Evolutionary conservation across 2,329 filamentous ascomycete species (phyloP).

Genomic region (Didymella segeticola): DNA sequence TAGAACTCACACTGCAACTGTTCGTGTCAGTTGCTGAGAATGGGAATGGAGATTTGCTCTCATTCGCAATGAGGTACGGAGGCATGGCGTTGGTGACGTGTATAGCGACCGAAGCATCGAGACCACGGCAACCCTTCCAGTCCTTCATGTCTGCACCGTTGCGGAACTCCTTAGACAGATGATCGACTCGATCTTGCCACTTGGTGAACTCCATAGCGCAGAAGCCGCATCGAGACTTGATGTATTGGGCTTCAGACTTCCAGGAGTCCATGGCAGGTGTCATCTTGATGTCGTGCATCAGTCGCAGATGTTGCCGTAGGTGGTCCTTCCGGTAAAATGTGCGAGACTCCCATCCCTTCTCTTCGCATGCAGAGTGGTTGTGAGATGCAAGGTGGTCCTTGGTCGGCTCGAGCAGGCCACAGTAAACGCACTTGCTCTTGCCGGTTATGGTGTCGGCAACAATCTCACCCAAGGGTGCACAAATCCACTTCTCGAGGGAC

Average conservation of each 20-base stretch:
- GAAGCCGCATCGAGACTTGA: conserved; percentile 64
- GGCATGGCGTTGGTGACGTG: conserved; percentile 61
- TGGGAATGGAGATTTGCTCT: conserved; percentile 54
- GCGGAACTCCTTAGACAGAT: conserved; percentile 63
- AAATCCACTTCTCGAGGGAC: conserved; percentile 56
- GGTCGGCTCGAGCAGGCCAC: conserved; percentile 60
- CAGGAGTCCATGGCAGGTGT: conserved; percentile 69
- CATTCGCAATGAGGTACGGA: conserved; percentile 59
- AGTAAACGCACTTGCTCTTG: conserved; percentile 65
- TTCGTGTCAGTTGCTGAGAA: conserved; percentile 54
- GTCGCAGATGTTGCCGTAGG: conserved; percentile 65
- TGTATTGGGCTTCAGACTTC: conserved; percentile 62
- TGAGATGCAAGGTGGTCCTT: conserved; percentile 65
- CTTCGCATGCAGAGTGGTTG: conserved; percentile 69
- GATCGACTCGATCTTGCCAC: conserved; percentile 61
- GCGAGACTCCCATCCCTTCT: conserved; percentile 68
- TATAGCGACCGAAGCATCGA: conserved; percentile 56
- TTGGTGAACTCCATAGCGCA: conserved; percentile 56
- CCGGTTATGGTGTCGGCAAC: conserved; percentile 65
- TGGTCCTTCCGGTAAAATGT: conserved; percentile 70
- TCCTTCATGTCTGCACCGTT: conserved; percentile 60
- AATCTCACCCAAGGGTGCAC: conserved; percentile 64
- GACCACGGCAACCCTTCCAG: conserved; percentile 63
- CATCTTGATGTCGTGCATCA: conserved; percentile 68
- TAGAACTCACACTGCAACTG: conserved; percentile 37